Evolutionary conservation across 768 basidiomycete species (phyloP).

Genomic region (Dendrothele bispora): DNA sequence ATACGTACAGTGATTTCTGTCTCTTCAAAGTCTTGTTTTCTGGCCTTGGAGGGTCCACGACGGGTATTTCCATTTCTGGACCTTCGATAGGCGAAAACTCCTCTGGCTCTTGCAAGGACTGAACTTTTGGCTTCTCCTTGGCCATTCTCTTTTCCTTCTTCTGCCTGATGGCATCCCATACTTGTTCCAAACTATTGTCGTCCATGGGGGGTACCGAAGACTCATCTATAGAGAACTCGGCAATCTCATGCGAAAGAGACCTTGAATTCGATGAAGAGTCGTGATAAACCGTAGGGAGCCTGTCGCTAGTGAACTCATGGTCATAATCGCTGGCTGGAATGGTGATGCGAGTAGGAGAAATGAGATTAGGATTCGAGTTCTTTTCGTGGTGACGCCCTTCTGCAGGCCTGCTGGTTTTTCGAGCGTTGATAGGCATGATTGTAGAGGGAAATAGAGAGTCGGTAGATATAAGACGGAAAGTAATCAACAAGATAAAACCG

Average conservation of each 20-base stretch:
- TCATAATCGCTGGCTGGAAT: constrained; percentile 9
- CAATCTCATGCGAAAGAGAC: constrained; percentile 29
- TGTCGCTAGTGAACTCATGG: background rate
- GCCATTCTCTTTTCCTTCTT: constrained; percentile 68
- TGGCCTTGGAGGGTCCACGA: constrained; percentile 29
- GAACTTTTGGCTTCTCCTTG: constrained; percentile 67
- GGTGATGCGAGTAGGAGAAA: constrained; percentile 11
- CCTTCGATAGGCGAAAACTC: constrained; percentile 34
- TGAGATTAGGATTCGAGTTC: constrained; percentile 2
- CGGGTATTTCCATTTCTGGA: constrained; percentile 36
- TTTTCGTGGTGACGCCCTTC: too few species aligned
- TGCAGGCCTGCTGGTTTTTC: too few species aligned
- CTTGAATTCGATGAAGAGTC: constrained; percentile 3
- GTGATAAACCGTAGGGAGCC: constrained; percentile 18
- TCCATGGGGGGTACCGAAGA: constrained; percentile 39
- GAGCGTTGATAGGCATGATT: too few species aligned
- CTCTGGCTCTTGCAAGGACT: constrained; percentile 56
- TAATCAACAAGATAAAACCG: too few species aligned
- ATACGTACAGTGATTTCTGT: constrained; percentile 63
- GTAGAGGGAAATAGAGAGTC: too few species aligned
- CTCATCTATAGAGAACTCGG: constrained; percentile 42
- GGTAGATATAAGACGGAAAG: too few species aligned
- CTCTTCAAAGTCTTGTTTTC: constrained; percentile 49
- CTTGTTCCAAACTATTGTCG: constrained; percentile 46
- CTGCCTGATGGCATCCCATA: constrained; percentile 69